phyloP scores from a whole-genome alignment of 1,139 yeast genomes.

The Pichia sp. region DNA sequence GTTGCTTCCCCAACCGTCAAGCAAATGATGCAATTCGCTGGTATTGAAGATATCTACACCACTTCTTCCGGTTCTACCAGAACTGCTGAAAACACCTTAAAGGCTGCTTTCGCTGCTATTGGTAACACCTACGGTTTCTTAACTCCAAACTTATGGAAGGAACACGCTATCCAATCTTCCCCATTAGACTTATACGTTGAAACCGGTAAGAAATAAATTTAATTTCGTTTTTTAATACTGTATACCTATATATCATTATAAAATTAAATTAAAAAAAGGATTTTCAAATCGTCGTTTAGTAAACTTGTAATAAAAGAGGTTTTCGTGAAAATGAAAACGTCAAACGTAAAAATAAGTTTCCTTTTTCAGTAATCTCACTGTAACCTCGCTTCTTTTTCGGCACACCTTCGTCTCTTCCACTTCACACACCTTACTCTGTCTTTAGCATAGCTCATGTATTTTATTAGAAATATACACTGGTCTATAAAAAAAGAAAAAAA shows the following conservation, averaged over 20 bases:
- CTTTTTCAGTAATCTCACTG: no score
- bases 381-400: no score
- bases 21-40: conserved; percentile 98
- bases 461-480: conserved; percentile 3
- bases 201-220: conserved; percentile 64
- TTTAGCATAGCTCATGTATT: background rate
- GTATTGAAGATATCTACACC: conserved; percentile 99
- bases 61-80: conserved; percentile 99
- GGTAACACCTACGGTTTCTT: conserved; percentile 99
- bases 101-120: conserved; percentile 99
- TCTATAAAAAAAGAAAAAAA: conserved; percentile 1
- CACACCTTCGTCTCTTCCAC: no score
- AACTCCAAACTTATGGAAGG: conserved; percentile 99
- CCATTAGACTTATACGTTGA: conserved; percentile 95
- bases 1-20: conserved; percentile 99
- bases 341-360: no score
- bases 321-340: no score
- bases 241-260: background rate
- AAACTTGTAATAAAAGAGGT: no score
- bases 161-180: conserved; percentile 78
- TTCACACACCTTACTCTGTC: no score
- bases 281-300: no score
- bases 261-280: background rate
- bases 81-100: conserved; percentile 99
- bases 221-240: background rate